Evolutionary conservation across 257 asterid genomes (phyloP), one percentile per base, ranked within the genome.

Genomic region (Solanum bukasovii): DNA sequence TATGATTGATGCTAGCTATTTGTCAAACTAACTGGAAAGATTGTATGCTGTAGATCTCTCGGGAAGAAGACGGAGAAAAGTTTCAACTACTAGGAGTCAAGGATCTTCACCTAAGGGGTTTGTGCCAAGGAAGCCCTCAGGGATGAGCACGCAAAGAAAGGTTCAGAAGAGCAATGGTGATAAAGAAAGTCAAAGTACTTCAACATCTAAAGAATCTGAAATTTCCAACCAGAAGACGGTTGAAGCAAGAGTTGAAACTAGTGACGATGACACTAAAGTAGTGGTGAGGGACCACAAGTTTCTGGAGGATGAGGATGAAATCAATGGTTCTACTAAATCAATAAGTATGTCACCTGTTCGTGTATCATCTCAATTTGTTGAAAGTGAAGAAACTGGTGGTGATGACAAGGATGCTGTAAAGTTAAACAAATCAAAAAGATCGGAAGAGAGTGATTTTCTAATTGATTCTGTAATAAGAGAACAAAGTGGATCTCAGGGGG

Each of bases 31-130:
- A 63, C 70, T 67, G 18, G 37, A 81, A 79, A 85, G 35, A 87
- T 87, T 84, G 27, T 81, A 90, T 87, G 77, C 20, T 91, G 92
- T 87, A 97, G 99, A 93, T 82, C 93, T 96, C 91, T 94, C 98
- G 59, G 93, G 93, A 91, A 94, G 93, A 91, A 91, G 94, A 84
- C 95, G 23, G 59, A 92, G 93, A 89, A 95, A 92, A 89, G 70
- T 42, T 75, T 91, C 96, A 42, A 89, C 90, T 13, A 92, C 98
- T 5, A 92, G 88, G 88, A 88, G 94, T 84, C 90, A 92, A 75
- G 94, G 90, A 74, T 91, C 98, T 89, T 52, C 90, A 13, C 95
- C 95, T 2, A 93, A 91, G 92, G 98, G 98, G 87, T 95, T 95
- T 92, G 79, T 33, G 91, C 94, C 96, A 6, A 92, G 91, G 90